Conservation (phyloP, 2,329 filamentous ascomycete species). For the Tolypocladium album region DNA sequence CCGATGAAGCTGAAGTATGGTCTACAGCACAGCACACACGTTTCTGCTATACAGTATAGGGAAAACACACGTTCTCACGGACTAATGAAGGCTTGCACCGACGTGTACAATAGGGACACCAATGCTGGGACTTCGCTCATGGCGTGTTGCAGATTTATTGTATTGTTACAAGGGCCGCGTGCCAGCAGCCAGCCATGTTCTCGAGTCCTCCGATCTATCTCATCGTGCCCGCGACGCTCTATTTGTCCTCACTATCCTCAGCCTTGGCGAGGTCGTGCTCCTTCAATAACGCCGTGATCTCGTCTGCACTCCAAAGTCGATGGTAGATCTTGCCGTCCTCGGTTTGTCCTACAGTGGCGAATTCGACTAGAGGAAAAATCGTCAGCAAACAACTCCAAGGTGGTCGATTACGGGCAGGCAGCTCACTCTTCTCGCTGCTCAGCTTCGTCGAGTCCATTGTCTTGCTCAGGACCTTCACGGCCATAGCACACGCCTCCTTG, state of each 20-base stretch:
- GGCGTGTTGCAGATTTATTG: not conserved
- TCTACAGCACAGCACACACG: not conserved
- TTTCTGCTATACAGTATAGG: no score
- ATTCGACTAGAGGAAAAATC: slow-evolving; percentile 59
- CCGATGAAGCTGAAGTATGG: not conserved
- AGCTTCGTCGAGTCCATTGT: slow-evolving; percentile 99
- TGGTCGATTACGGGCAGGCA: slow-evolving; percentile 20
- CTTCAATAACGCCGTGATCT: slow-evolving; percentile 88
- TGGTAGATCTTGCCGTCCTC: slow-evolving; percentile 96
- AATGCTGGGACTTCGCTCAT: not conserved
- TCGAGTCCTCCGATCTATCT: slow-evolving; percentile 6
- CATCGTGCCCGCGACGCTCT: slow-evolving; percentile 9
- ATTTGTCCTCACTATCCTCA: slow-evolving; percentile 60
- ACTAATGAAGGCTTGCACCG: not conserved
- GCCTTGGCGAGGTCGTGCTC: slow-evolving; percentile 92
- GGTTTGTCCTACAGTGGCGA: slow-evolving; percentile 94
- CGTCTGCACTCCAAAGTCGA: slow-evolving; percentile 91
- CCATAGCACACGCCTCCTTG: slow-evolving; percentile 93
- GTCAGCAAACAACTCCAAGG: slow-evolving; percentile 5
- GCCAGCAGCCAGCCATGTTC: not conserved
- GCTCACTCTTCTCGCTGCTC: slow-evolving; percentile 96
- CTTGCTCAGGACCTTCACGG: slow-evolving; percentile 98
- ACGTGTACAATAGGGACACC: not conserved
- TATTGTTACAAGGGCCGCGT: slow-evolving; percentile 8
- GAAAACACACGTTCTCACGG: not conserved